These are phyloP conservation scores for Orbilia blumenaviensis DNA, from an alignment of 2,329 filamentous ascomycete genomes.

Conservation along the genomic window DNA sequence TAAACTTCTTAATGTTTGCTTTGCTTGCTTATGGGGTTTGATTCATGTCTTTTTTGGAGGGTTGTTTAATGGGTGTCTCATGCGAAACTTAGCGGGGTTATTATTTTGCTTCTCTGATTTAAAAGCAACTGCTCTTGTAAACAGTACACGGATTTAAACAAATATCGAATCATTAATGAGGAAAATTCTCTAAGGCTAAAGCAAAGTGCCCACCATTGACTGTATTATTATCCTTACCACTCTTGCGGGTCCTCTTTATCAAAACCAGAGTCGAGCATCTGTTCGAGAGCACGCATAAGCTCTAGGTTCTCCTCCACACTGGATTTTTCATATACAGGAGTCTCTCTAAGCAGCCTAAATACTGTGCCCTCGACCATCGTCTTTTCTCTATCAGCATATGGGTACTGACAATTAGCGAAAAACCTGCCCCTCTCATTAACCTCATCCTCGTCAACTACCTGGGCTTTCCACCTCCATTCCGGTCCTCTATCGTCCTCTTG, in stretches of 20 bases:
- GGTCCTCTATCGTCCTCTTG: not conserved
- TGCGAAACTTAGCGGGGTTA: constrained; percentile 24
- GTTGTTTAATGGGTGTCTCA: not conserved
- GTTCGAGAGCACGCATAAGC: not conserved
- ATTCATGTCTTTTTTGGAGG: not conserved
- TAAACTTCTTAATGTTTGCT: not conserved
- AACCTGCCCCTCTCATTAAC: constrained; percentile 25
- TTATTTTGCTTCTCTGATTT: not conserved
- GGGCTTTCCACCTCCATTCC: constrained; percentile 13
- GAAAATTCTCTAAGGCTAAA: not conserved
- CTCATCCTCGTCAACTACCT: constrained; percentile 5
- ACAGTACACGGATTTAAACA: not conserved
- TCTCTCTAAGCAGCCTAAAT: constrained; percentile 19
- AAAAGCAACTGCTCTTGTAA: not conserved
- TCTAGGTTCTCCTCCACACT: constrained; percentile 15
- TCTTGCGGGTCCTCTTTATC: no score
- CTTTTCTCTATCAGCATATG: not conserved
- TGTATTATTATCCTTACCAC: no score
- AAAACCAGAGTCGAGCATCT: not conserved
- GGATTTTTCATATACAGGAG: not conserved
- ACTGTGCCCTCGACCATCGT: constrained; percentile 27
- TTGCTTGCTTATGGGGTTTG: not conserved
- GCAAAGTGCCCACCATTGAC: no score
- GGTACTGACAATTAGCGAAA: not conserved
- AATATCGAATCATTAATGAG: not conserved